These are phyloP conservation scores for Aspergillus unguis DNA, from an alignment of 2,329 filamentous ascomycete genomes.

Conservation along the genomic window DNA sequence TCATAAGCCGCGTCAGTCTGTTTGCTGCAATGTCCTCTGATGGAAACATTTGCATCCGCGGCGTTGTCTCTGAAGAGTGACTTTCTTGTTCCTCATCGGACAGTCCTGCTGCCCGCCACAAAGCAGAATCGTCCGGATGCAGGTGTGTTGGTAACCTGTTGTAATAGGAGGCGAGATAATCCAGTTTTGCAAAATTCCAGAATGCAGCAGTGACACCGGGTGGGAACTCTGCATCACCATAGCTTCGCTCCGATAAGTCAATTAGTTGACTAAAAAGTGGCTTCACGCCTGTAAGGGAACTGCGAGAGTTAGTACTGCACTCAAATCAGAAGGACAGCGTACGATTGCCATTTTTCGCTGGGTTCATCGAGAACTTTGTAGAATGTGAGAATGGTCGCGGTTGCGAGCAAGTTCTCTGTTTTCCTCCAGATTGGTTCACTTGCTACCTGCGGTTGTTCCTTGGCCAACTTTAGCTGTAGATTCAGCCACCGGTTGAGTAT, in stretches of 20 bases:
- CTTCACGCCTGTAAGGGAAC: constrained; percentile 60
- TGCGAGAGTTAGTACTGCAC: constrained; percentile 7
- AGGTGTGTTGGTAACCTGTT: constrained; percentile 57
- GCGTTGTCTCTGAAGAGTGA: too few relatives aligned
- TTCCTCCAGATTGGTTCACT: constrained; percentile 37
- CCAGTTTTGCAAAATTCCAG: constrained; percentile 63
- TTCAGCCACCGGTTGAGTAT: constrained; percentile 26
- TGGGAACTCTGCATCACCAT: constrained; percentile 34
- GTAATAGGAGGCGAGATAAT: constrained; percentile 60
- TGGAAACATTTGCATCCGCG: constrained; percentile 34
- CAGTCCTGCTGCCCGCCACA: constrained; percentile 62
- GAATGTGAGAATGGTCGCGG: constrained; percentile 59
- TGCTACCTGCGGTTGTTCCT: background rate
- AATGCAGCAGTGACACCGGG: constrained; percentile 57
- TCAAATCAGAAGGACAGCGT: constrained; percentile 11
- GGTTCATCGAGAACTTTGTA: constrained; percentile 63
- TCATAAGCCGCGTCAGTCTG: constrained; percentile 59
- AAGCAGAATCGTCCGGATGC: constrained; percentile 53
- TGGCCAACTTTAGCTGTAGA: constrained; percentile 15
- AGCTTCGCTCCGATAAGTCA: constrained; percentile 20
- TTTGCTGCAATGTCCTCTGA: constrained; percentile 61
- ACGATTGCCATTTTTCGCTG: constrained; percentile 56
- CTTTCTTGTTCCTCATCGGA: constrained; percentile 51
- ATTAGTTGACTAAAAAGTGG: constrained; percentile 51
- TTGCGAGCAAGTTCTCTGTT: constrained; percentile 58